Conservation (phyloP, 345 rosid species). For the Dimocarpus longan region DNA sequence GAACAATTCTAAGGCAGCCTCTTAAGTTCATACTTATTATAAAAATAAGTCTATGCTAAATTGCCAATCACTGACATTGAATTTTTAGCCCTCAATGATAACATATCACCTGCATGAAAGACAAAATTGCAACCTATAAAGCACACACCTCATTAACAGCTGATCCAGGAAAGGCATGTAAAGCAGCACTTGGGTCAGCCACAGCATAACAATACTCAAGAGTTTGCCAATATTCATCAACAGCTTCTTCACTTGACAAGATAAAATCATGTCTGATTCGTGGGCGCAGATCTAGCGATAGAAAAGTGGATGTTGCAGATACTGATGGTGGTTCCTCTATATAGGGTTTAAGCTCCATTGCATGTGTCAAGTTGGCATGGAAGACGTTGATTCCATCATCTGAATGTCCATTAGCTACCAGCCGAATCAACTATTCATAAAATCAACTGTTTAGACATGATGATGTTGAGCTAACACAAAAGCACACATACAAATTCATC, state of each 20-base stretch:
- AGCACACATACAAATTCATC: slow-evolving; percentile 11
- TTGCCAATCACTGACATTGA: neutral
- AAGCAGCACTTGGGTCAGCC: slow-evolving; percentile 79
- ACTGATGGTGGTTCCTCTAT: slow-evolving; percentile 78
- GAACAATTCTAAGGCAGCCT: slow-evolving; percentile 29
- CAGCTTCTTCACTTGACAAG: slow-evolving; percentile 72
- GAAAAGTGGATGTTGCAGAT: slow-evolving; percentile 51
- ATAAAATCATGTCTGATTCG: slow-evolving; percentile 88
- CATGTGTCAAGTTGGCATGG: slow-evolving; percentile 68
- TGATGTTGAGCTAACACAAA: slow-evolving; percentile 10
- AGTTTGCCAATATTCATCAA: slow-evolving; percentile 91
- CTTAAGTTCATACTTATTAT: neutral
- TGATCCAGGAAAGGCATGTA: slow-evolving; percentile 93
- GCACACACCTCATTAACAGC: slow-evolving; percentile 78
- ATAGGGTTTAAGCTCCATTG: slow-evolving; percentile 87
- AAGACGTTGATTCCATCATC: slow-evolving; percentile 46
- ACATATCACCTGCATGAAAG: neutral
- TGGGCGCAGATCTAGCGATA: slow-evolving; percentile 82
- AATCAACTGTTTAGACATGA: slow-evolving; percentile 26
- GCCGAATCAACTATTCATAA: slow-evolving; percentile 70
- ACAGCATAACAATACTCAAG: slow-evolving; percentile 96
- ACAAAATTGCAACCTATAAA: slow-evolving; percentile 16
- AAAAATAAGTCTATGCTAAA: neutral
- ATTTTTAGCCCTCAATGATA: neutral
- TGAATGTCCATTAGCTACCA: slow-evolving; percentile 55